Evolutionary conservation across 1,139 yeast genomes (phyloP), one percentile per base, ranked within the genome.

Genomic region (Groenewaldozyma sp.): DNA sequence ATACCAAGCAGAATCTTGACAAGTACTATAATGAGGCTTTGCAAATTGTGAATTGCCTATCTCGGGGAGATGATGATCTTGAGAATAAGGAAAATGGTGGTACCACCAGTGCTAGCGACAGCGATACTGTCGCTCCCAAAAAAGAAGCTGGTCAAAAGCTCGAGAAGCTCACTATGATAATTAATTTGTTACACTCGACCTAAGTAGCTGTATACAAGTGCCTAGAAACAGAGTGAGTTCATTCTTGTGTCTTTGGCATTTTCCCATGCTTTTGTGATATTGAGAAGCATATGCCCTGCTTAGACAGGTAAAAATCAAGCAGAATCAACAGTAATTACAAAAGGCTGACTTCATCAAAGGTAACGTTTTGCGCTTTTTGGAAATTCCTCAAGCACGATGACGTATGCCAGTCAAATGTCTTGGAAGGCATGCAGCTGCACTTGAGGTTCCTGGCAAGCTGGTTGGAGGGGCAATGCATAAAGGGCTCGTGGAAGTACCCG

Each of bases 401-500:
- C 26, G 37, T 44, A 34, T 52, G 55, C 49, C 50, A 49, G 41
- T 53, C 57, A 42, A 53, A 53, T 3, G 51, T 37, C 26, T 44
- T 38, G 4, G 28, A 28, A 4, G 52, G 49, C 32, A 43, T 3
- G 34, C 56, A 52, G 6, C 45, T 38, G 41, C 59, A 55, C 24
- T 39, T 38, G 31, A 52, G 44, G 10, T 42, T 42, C 43, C 46
- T 45, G 16, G 37, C 39, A 10, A 24, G 34, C 34, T 51, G 54
- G 31, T 39, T 31, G 3, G 50, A 70, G 1, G 93, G 94, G 66
- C 94, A 83, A 58, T 82, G 78, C 47, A 71, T 66, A 68, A 81
- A 79, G 14, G 84, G 86, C 46, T 75, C 79, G 56, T 82, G 93
- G 62, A 65, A 76, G 62, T 82, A 83, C 44, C 94, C 94, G 40